Conservation (phyloP, 352 stramenopile species). For the Pythium graminicola region DNA sequence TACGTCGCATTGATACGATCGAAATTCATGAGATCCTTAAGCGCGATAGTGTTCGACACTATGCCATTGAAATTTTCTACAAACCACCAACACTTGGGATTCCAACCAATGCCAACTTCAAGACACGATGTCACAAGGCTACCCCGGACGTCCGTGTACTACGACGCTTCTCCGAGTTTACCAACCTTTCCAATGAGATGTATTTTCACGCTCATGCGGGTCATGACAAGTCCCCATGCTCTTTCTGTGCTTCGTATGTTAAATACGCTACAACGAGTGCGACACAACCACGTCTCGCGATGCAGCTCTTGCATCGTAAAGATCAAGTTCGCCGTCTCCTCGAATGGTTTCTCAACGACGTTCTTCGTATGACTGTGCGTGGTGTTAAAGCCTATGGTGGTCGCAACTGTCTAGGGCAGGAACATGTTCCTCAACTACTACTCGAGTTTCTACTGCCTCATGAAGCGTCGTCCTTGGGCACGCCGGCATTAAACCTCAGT, state of each 20-base stretch:
- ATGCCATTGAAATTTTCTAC: conserved; percentile 16
- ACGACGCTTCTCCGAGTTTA: conserved; percentile 19
- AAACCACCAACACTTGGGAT: conserved; percentile 6
- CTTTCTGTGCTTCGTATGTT: conserved; percentile 3
- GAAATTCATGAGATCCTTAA: conserved; percentile 10
- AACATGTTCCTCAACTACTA: conserved; percentile 9
- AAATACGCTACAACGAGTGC: conserved; percentile 3
- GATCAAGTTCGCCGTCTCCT: conserved; percentile 6
- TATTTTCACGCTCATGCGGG: conserved; percentile 17
- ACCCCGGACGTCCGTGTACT: neutral
- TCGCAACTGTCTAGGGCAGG: conserved; percentile 11
- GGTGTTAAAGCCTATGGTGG: conserved; percentile 11
- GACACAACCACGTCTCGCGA: conserved; percentile 6
- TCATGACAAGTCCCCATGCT: conserved; percentile 5
- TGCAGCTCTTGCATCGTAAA: conserved; percentile 12
- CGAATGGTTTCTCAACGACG: conserved; percentile 16
- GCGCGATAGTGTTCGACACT: conserved; percentile 6
- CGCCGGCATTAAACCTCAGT: neutral
- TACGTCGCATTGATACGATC: conserved; percentile 11
- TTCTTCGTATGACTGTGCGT: conserved; percentile 5
- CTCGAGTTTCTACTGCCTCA: conserved; percentile 15
- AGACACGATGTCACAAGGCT: neutral
- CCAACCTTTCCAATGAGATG: conserved; percentile 17
- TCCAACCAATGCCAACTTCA: neutral
- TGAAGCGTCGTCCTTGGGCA: neutral